phyloP scores from a whole-genome alignment of 1,284 basidiomycete species.

The Rhodotorula glutinis region DNA sequence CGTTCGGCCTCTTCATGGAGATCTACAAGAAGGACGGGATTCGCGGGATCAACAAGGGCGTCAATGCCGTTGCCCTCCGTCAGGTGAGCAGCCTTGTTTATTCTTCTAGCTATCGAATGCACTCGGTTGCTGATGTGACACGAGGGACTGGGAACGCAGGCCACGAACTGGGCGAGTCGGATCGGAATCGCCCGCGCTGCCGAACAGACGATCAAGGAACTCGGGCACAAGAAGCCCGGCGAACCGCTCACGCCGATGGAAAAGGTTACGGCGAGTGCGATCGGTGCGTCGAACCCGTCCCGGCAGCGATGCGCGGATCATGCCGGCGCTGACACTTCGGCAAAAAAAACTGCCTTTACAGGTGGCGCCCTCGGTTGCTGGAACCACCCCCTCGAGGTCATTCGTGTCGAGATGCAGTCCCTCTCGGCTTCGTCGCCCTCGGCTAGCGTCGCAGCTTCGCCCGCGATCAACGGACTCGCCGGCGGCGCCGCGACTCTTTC shows the following conservation, averaged over 20 bases:
- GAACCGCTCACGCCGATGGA: constrained; percentile 73
- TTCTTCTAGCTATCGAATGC: too few relatives aligned
- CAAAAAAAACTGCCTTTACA: neutral
- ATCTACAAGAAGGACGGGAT: constrained; percentile 91
- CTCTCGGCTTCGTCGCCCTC: constrained; percentile 62
- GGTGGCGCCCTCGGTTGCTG: constrained; percentile 91
- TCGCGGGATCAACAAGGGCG: constrained; percentile 97
- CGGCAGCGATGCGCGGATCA: too few relatives aligned
- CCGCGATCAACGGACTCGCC: neutral
- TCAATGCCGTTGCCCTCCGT: constrained; percentile 81
- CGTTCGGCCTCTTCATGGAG: constrained; percentile 77
- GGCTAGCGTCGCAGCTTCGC: neutral
- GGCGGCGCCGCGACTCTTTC: neutral
- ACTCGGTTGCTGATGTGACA: neutral
- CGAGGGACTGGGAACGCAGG: neutral
- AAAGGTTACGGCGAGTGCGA: constrained; percentile 82
- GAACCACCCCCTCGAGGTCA: constrained; percentile 93
- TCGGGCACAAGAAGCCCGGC: constrained; percentile 65
- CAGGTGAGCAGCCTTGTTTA: constrained; percentile 75
- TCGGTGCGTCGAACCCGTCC: constrained; percentile 52
- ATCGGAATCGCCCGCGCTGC: constrained; percentile 56
- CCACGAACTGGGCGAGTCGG: constrained; percentile 4
- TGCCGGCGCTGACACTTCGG: too few relatives aligned
- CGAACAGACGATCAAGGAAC: constrained; percentile 71
- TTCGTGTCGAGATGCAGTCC: constrained; percentile 98